Evolutionary conservation across 768 basidiomycete species (phyloP).

Genomic region (Suillus placidus): DNA sequence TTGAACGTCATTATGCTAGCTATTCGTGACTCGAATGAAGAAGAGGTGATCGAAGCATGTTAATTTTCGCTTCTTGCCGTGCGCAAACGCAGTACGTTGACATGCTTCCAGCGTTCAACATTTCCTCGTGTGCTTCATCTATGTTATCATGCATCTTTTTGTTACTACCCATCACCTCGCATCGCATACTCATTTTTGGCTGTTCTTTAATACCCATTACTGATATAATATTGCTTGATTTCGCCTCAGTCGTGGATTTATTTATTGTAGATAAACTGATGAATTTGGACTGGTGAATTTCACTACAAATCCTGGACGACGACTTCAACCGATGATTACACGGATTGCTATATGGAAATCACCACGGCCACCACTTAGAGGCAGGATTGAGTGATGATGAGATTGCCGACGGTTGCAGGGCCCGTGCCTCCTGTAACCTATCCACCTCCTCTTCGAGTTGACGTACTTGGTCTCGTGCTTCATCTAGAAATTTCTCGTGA

Average conservation of each 20-base stretch:
- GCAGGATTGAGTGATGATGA: constrained; percentile 8
- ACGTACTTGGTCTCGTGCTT: constrained; percentile 55
- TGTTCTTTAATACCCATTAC: not conserved
- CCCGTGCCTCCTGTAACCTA: constrained; percentile 28
- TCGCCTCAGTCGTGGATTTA: not conserved
- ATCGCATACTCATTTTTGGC: not conserved
- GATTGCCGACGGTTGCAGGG: constrained; percentile 4
- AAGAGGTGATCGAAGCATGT: constrained; percentile 4
- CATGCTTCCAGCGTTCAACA: not conserved
- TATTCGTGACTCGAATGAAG: not conserved
- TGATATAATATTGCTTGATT: not conserved
- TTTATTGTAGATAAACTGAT: not conserved
- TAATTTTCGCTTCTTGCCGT: not conserved
- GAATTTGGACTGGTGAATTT: not conserved
- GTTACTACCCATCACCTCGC: not conserved
- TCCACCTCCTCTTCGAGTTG: constrained; percentile 63
- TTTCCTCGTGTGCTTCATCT: not conserved
- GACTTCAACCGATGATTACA: not conserved
- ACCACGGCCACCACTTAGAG: constrained; percentile 29
- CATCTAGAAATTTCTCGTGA: constrained; percentile 71
- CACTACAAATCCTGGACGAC: not conserved
- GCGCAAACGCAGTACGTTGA: no score
- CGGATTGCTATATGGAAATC: not conserved
- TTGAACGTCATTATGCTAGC: not conserved
- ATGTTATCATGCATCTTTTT: constrained; percentile 8